These are phyloP conservation scores for Flueggea neowawraea DNA, from an alignment of 441 rosid species.

Conservation along the genomic window DNA sequence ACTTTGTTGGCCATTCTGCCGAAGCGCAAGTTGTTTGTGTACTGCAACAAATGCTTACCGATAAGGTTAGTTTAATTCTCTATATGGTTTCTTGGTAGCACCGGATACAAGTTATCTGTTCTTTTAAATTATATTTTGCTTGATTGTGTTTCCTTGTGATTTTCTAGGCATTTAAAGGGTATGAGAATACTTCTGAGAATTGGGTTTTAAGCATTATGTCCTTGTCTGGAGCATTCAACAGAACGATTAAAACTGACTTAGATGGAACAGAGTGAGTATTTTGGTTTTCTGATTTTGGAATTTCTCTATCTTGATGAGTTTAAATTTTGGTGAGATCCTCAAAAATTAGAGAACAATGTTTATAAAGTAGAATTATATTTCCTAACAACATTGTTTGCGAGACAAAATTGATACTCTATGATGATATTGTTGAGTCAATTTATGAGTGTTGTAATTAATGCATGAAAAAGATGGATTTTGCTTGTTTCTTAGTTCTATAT, in stretches of 20 bases:
- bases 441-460: no score
- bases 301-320: no score
- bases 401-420: no score
- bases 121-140: no score
- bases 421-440: no score
- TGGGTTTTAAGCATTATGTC: slow-evolving; percentile 94
- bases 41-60: slow-evolving; percentile 97
- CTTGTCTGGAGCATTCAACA: slow-evolving; percentile 94
- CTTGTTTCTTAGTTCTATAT: background rate
- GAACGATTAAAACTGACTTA: slow-evolving; percentile 88
- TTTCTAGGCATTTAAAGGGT: slow-evolving; percentile 73
- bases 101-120: no score
- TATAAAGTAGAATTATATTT: no score
- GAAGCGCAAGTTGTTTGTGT: slow-evolving; percentile 95
- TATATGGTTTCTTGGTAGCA: background rate
- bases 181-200: slow-evolving; percentile 74
- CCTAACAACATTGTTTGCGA: no score
- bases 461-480: background rate
- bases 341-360: no score
- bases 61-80: slow-evolving; percentile 51
- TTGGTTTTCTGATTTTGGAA: background rate
- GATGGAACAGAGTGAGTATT: slow-evolving; percentile 89
- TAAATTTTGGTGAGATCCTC: no score
- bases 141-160: background rate
- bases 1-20: slow-evolving; percentile 94